Evolutionary conservation across 2,329 filamentous ascomycete species (phyloP), one percentile per base, ranked within the genome.

Genomic region (Geoglossum cookeanum): DNA sequence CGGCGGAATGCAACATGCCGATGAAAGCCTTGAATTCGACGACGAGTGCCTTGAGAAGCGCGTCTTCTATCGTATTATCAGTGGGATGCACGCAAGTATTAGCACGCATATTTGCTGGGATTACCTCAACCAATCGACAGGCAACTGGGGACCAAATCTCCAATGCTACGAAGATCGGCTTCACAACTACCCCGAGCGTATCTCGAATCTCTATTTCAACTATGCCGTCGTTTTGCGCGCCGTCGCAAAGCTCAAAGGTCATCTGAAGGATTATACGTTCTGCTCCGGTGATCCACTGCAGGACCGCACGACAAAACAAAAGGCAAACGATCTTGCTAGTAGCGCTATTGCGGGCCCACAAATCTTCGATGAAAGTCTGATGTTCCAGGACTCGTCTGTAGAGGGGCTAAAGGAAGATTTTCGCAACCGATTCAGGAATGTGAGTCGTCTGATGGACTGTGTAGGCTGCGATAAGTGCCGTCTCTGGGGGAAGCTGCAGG

Each of bases 131-230:
- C 89, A 96, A 72, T 89, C 85, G 1, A 96, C 91, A 0, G 92
- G 92, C 59, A 73, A 88, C 70, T 98, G 92, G 92, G 81, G 84
- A 55, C 90, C 89, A 29, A 98, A 98, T 65, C 69, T 94, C 57
- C 75, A 82, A 61, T 98, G 92, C 75, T 98, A 95, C 76, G 81
- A 86, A 66, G 74, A 82, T 37, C 82, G 92, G n/a, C 78, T 98
- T 15, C 87, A 95, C 69, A 75, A 77, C 27, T 81, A 86, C 67
- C 88, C 91, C 0, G 92, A 98, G 63, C 85, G 91, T 60, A 86
- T 98, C 66, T 92, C 90, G 63, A 98, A 98, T 70, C 77, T 98
- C 55, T 98, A 98, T 74, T 98, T 98, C 75, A 97, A 98, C 78
- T 98, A 95, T 67, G 92, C 92, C 0, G 78, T 98, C n/a, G 77